phyloP scores from a whole-genome alignment of 345 rosid genomes.

The Acer campestre region DNA sequence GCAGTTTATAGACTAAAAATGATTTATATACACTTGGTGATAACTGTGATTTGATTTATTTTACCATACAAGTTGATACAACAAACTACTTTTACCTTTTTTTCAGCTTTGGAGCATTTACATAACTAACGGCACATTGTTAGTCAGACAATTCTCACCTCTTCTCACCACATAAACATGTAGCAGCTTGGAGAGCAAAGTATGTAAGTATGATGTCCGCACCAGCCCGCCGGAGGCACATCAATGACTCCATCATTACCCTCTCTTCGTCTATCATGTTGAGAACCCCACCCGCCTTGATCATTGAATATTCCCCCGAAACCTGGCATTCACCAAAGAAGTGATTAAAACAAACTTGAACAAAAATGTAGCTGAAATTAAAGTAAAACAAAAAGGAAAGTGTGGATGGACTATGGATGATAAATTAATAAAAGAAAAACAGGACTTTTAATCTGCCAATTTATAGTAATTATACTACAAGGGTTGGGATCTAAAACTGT shows the following conservation, averaged over 20 bases:
- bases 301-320: slow-evolving; percentile 95
- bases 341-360: background rate
- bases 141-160: slow-evolving; percentile 19
- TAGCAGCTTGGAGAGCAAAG: slow-evolving; percentile 90
- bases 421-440: background rate
- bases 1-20: too few species aligned
- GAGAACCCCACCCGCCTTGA: slow-evolving; percentile 83
- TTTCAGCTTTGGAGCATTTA: background rate
- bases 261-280: slow-evolving; percentile 91
- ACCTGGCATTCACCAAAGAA: slow-evolving; percentile 41
- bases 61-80: too few species aligned
- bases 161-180: slow-evolving; percentile 59
- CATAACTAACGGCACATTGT: background rate
- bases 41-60: too few species aligned
- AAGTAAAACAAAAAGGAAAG: too few species aligned
- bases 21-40: too few species aligned
- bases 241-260: slow-evolving; percentile 93
- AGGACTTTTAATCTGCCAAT: too few species aligned
- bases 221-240: slow-evolving; percentile 87
- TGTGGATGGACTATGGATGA: too few species aligned
- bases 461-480: too few species aligned
- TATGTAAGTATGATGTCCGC: slow-evolving; percentile 84
- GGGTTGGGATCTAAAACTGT: too few species aligned
- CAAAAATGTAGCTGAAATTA: background rate
- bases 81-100: background rate